A percentile compares a stretch with the other conserved stretches of the same genome.
These are phyloP conservation scores for Phaeosphaeria sp. DNA, from an alignment of 2,329 filamentous ascomycete species.

Conservation along the genomic window DNA sequence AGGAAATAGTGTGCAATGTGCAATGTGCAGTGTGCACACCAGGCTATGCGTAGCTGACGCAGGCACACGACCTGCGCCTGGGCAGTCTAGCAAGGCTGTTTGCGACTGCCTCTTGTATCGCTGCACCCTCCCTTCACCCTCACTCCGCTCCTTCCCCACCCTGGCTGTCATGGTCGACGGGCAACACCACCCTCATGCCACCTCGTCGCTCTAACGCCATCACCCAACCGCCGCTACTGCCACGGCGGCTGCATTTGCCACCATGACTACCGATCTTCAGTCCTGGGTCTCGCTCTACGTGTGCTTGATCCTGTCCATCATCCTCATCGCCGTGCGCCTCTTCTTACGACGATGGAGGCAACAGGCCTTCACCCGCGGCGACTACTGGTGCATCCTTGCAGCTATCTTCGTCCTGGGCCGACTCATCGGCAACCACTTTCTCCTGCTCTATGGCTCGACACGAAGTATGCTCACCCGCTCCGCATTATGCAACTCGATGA, in stretches of 20 bases:
- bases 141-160: not conserved
- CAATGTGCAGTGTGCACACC: not conserved
- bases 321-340: conserved; percentile 17
- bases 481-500: not conserved
- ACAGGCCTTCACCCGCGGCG: conserved; percentile 19
- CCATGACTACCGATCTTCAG: not conserved
- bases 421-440: conserved; percentile 17
- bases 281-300: conserved; percentile 19
- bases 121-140: not conserved
- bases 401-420: conserved; percentile 17
- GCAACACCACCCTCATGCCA: not conserved
- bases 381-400: conserved; percentile 24
- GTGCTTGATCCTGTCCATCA: conserved; percentile 20
- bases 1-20: not conserved
- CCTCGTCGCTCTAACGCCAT: not conserved
- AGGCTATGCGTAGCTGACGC: not conserved
- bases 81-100: not conserved
- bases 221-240: not conserved
- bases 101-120: not conserved
- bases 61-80: not conserved
- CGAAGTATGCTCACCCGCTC: conserved; percentile 11
- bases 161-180: not conserved
- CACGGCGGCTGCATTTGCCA: not conserved
- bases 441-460: conserved; percentile 23
- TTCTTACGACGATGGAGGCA: conserved; percentile 14